Conservation (phyloP, 2,329 filamentous ascomycete species). For the Aspergillus fumigatus region DNA sequence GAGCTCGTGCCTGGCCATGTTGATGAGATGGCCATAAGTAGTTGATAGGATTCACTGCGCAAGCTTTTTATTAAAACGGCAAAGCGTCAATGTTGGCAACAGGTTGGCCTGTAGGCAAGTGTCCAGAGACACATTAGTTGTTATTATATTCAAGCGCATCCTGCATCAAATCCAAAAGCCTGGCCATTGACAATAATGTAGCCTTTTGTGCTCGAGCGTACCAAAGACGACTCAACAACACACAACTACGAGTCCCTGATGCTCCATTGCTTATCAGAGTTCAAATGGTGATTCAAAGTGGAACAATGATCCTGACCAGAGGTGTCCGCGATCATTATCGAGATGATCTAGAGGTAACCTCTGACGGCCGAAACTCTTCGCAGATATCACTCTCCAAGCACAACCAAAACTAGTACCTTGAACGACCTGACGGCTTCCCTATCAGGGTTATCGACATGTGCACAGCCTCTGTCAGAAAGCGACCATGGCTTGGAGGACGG, state of each 20-base stretch:
- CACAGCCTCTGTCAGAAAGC: neutral
- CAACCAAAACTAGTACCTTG: neutral
- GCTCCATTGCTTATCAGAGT: neutral
- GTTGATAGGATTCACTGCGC: too few relatives aligned
- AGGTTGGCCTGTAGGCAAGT: too few relatives aligned
- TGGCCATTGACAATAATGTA: neutral
- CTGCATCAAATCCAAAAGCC: neutral
- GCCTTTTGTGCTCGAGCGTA: too few relatives aligned
- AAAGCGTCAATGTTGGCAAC: neutral
- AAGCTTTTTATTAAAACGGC: too few relatives aligned
- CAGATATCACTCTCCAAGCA: neutral
- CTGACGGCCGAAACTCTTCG: neutral
- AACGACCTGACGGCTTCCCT: neutral
- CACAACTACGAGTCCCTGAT: neutral
- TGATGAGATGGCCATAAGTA: too few relatives aligned
- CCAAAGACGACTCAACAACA: neutral
- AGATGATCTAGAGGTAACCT: neutral
- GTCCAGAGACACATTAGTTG: too few relatives aligned
- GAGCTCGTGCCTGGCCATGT: neutral
- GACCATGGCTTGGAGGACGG: too few relatives aligned
- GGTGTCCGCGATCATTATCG: neutral
- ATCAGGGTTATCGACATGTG: neutral
- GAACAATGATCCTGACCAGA: neutral
- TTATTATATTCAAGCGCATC: neutral
- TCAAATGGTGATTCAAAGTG: neutral